Evolutionary conservation across 768 basidiomycete genomes (phyloP), one percentile per base, ranked within the genome.

Genomic region (Hypholoma fasciculare): DNA sequence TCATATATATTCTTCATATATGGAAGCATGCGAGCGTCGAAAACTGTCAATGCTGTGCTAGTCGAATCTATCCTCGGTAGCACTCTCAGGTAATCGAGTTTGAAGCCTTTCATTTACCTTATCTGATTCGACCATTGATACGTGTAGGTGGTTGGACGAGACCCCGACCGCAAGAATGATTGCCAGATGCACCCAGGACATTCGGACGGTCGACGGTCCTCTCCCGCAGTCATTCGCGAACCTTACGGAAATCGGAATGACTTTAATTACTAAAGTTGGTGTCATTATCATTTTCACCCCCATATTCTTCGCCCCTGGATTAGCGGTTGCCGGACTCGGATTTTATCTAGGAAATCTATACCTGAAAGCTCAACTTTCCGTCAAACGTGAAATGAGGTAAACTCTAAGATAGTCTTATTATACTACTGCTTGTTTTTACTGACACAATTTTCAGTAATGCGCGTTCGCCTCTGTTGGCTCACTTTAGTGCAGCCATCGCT

Each of bases 141-240:
- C 7, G 30, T 34, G 6, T 34, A 54, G 54, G 36, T 54, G 54
- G 54, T 23, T 54, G 44, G 54, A 54, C 19, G 19, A 54, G 19
- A 54, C 54, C 2, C 54, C 54, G 19, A 48, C 44, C 14, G 54
- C 44, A 2, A 46, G 54, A 54, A 54, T 54, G 34, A 54, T 54
- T n/a, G 13, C 54, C 11, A 44, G 54, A 36, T 54, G 43, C 19
- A 54, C 54, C 12, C 43, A 54, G 36, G 54, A 59, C 13, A 74
- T 80, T 63, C 43, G 53, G 1, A 52, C 51, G 5, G 78, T 90
- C 47, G 89, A 91, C 64, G 70, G 70, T 6, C 64, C 68, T 0
- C 63, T 78, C 16, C 61, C 75, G 0, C 63, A 63, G 20, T 61
- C 60, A 19, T 58, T 78, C 3, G 61, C n/a, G 4, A n/a, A 14